These are phyloP conservation scores for Clavulina sp. DNA, from an alignment of 768 basidiomycete species.

Conservation along the genomic window DNA sequence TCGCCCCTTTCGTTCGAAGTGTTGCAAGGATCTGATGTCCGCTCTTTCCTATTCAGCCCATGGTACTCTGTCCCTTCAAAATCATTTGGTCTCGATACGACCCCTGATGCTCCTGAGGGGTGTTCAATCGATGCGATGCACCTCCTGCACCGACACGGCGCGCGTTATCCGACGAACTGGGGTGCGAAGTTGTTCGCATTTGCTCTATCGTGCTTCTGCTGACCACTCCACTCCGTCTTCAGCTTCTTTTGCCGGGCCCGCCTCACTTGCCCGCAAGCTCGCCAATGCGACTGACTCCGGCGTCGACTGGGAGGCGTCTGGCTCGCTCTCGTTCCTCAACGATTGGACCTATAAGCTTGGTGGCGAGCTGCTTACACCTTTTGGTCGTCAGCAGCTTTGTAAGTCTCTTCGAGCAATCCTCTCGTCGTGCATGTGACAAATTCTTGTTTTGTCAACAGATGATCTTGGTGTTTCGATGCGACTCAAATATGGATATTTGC, in stretches of 20 bases:
- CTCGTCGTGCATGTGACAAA: not conserved
- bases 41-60: slow-evolving; percentile 32
- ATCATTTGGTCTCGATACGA: slow-evolving; percentile 56
- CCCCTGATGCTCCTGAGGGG: slow-evolving; percentile 47
- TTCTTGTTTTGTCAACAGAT: slow-evolving; percentile 9
- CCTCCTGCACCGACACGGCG: slow-evolving; percentile 69
- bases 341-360: slow-evolving; percentile 64
- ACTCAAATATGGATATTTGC: slow-evolving; percentile 53
- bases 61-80: slow-evolving; percentile 60
- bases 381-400: slow-evolving; percentile 19
- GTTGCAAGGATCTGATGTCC: not conserved
- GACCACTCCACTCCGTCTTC: slow-evolving; percentile 4
- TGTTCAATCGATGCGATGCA: slow-evolving; percentile 62
- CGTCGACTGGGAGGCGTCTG: slow-evolving; percentile 13
- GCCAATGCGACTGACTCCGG: not conserved
- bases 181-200: slow-evolving; percentile 2
- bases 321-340: slow-evolving; percentile 22
- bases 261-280: slow-evolving; percentile 4
- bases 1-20: not conserved
- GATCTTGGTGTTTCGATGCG: slow-evolving; percentile 24
- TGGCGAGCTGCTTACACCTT: slow-evolving; percentile 39
- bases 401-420: not conserved
- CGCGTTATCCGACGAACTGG: slow-evolving; percentile 30
- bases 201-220: not conserved
- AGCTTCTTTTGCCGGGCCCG: slow-evolving; percentile 9